Conservation (phyloP, 2,329 filamentous ascomycete species). For the Helotiales sp. region DNA sequence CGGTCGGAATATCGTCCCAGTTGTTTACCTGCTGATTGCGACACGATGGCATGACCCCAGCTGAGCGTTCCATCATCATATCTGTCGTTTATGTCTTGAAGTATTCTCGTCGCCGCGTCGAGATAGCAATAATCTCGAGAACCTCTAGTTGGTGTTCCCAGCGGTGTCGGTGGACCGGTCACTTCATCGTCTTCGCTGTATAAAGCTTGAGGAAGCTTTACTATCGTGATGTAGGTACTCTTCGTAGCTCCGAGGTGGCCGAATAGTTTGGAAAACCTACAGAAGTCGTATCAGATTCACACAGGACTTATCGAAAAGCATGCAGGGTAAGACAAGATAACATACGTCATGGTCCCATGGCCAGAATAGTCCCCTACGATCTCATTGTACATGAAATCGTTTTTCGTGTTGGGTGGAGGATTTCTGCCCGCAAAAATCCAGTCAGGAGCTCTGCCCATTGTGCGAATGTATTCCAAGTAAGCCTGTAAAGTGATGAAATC, state of each 20-base stretch:
- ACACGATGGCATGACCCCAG: background rate
- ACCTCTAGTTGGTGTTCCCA: background rate
- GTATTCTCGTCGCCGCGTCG: background rate
- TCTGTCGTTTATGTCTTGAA: background rate
- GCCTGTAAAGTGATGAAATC: too few species aligned
- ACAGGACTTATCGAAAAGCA: background rate
- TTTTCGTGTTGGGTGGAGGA: too few species aligned
- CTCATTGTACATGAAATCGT: background rate
- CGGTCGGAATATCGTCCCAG: too few species aligned
- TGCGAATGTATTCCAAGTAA: background rate
- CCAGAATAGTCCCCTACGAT: too few species aligned
- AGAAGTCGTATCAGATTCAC: too few species aligned
- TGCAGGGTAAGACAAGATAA: background rate
- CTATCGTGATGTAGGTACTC: background rate
- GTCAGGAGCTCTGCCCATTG: background rate
- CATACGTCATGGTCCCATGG: background rate
- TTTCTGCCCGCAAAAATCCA: background rate
- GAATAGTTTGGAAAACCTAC: background rate
- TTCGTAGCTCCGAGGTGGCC: background rate
- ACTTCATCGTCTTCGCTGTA: background rate
- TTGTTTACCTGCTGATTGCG: too few species aligned
- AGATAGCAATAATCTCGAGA: background rate
- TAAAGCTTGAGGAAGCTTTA: background rate
- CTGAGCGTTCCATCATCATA: background rate
- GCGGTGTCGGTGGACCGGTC: background rate